phyloP scores from a whole-genome alignment of 2,329 filamentous ascomycete genomes.

The Curvularia sp. region DNA sequence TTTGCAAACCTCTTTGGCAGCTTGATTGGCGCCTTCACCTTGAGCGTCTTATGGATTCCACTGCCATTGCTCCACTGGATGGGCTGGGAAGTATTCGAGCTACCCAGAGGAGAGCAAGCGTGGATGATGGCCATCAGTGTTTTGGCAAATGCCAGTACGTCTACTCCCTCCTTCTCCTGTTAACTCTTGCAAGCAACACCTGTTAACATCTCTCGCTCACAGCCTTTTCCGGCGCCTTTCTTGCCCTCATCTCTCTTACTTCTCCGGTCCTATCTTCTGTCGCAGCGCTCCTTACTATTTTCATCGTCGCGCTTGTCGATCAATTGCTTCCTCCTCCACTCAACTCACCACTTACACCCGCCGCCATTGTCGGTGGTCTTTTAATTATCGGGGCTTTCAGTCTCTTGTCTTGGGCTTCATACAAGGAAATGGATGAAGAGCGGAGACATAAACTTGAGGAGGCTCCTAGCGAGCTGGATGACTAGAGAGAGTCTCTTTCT shows the following conservation, averaged over 20 bases:
- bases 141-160: slow-evolving; percentile 79
- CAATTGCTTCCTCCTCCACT: slow-evolving; percentile 74
- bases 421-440: slow-evolving; percentile 89
- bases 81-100: slow-evolving; percentile 81
- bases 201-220: slow-evolving; percentile 15
- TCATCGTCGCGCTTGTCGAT: slow-evolving; percentile 91
- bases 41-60: slow-evolving; percentile 89
- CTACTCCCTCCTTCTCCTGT: not conserved
- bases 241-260: slow-evolving; percentile 90
- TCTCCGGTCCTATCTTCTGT: slow-evolving; percentile 92
- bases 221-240: slow-evolving; percentile 88
- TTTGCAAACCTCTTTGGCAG: slow-evolving; percentile 94
- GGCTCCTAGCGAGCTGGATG: slow-evolving; percentile 55
- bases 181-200: not conserved
- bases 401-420: slow-evolving; percentile 90
- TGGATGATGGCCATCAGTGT: slow-evolving; percentile 83
- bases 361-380: slow-evolving; percentile 80
- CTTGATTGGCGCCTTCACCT: slow-evolving; percentile 84
- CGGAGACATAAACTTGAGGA: slow-evolving; percentile 64
- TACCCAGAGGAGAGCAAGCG: slow-evolving; percentile 79
- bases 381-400: slow-evolving; percentile 88
- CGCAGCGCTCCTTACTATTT: slow-evolving; percentile 92
- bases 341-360: slow-evolving; percentile 75
- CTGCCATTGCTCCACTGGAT: slow-evolving; percentile 81
- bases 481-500: slow-evolving; percentile 29